Percentiles rank a stretch among this genome's conserved stretches.
phyloP scores from a whole-genome alignment of 257 asterid genomes.

The Osmanthus fragrans region DNA sequence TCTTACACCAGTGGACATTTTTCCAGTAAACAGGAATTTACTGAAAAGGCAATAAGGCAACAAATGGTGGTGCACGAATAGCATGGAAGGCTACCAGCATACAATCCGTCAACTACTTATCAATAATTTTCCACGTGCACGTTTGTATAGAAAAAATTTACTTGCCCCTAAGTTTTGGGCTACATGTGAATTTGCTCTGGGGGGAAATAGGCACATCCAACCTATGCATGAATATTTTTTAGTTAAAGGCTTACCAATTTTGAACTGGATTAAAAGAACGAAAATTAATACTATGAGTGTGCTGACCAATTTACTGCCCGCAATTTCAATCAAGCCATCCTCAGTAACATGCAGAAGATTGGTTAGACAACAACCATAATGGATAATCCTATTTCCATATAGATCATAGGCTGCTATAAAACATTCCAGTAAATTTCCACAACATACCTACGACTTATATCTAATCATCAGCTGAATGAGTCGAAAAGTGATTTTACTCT shows the following conservation, averaged over 20 bases:
- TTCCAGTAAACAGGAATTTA: constrained; percentile 6
- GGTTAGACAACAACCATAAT: not conserved
- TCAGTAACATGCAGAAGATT: not conserved
- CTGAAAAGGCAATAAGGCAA: constrained; percentile 2
- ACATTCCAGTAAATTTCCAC: not conserved
- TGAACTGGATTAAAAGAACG: not conserved
- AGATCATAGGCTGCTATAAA: not conserved
- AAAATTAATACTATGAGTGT: not conserved
- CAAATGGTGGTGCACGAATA: constrained; percentile 13
- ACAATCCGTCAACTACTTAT: not conserved
- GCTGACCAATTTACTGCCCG: not conserved
- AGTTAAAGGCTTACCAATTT: not conserved
- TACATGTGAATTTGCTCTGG: not conserved
- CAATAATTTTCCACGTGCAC: not conserved
- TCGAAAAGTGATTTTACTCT: not conserved
- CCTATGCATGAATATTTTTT: too few relatives aligned
- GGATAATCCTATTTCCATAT: not conserved
- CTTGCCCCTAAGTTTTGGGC: not conserved
- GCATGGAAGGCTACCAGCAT: not conserved
- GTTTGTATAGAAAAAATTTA: not conserved
- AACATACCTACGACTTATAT: not conserved
- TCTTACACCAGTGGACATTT: constrained; percentile 3
- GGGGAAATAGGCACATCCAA: not conserved
- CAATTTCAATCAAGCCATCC: not conserved
- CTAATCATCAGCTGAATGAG: not conserved